Evolutionary conservation across 1,284 basidiomycete species (phyloP), one percentile per base, ranked within the genome.

Genomic region (Malassezia furfur): DNA sequence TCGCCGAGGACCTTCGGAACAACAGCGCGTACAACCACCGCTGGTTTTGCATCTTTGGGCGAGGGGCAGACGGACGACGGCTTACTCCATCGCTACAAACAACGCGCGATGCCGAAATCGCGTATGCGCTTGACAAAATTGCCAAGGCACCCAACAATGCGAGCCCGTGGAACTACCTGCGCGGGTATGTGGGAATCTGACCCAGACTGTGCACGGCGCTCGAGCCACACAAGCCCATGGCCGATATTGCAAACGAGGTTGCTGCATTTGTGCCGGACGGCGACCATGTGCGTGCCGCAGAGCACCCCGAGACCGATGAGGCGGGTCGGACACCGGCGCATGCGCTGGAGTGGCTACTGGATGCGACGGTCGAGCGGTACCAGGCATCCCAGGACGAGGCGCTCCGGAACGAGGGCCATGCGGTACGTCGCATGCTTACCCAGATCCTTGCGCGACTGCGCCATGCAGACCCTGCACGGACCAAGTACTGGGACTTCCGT

Each of bases 21-120:
- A 99, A 99, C 72, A 91, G 88, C 39, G 94, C 88, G 14, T 99
- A 93, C 93, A 89, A 93, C 72, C 94, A 96, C 79, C 84, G 93
- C 22, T 96, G 90, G 80, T 96, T 93, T 74, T 81, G 90, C 49
- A 80, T 85, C n/a, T 90, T 88, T 65, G 51, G 48, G 3, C 54
- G 43, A 14, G 0, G 6, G 36, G 31, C 43, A 52, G 43, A 47
- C 9, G 14, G 36, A 11, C 21, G 25, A 7, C 28, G 32, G 14
- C 10, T 38, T n/a, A 37, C n/a, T 11, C 19, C 19, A 1, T 50
- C 34, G 5, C 12, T 35, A 12, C 40, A 48, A 8, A 79, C 78
- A 34, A 76, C 84, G 8, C 66, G 84, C 31, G 80, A 80, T 63
- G 50, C 30, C 36, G 60, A 66, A 40, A 59, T 55, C n/a, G 61